phyloP scores from a whole-genome alignment of 2,329 filamentous ascomycete genomes.

The Penicillium psychrosexuale region DNA sequence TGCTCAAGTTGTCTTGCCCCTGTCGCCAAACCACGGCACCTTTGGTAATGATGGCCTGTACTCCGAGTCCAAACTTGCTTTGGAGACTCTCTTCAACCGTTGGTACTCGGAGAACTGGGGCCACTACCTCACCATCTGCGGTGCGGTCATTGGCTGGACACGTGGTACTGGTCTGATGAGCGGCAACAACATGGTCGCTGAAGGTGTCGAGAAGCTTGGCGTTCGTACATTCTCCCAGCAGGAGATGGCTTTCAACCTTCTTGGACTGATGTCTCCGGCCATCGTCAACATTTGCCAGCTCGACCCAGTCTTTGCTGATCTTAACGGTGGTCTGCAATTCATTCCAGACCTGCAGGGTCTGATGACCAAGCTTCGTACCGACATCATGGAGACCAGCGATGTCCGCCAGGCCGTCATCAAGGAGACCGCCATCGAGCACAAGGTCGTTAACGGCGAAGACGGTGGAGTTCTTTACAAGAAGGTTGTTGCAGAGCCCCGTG shows the following conservation, averaged over 20 bases:
- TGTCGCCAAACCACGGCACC: slow-evolving; percentile 97
- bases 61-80: slow-evolving; percentile 93
- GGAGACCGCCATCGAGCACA: slow-evolving; percentile 94
- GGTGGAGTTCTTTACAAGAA: slow-evolving; percentile 93
- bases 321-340: slow-evolving; percentile 97
- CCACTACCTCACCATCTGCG: slow-evolving; percentile 96
- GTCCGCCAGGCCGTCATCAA: slow-evolving; percentile 90
- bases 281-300: slow-evolving; percentile 94
- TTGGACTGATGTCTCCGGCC: slow-evolving; percentile 90
- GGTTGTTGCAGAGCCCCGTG: slow-evolving; percentile 86
- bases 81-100: slow-evolving; percentile 96
- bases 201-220: slow-evolving; percentile 93
- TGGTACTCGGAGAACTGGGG: slow-evolving; percentile 98
- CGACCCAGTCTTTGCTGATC: slow-evolving; percentile 92
- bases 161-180: slow-evolving; percentile 97
- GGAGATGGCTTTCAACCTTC: slow-evolving; percentile 98
- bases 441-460: slow-evolving; percentile 90
- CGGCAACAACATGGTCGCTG: slow-evolving; percentile 94
- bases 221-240: slow-evolving; percentile 98
- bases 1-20: slow-evolving; percentile 89
- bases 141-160: slow-evolving; percentile 98
- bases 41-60: slow-evolving; percentile 98
- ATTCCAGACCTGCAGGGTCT: slow-evolving; percentile 91
- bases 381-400: slow-evolving; percentile 92
- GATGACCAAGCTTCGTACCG: slow-evolving; percentile 89